Base-by-base conservation (phyloP, 352 stramenopile genomes). In the Hyaloperonospora arabidopsidis region DNA sequence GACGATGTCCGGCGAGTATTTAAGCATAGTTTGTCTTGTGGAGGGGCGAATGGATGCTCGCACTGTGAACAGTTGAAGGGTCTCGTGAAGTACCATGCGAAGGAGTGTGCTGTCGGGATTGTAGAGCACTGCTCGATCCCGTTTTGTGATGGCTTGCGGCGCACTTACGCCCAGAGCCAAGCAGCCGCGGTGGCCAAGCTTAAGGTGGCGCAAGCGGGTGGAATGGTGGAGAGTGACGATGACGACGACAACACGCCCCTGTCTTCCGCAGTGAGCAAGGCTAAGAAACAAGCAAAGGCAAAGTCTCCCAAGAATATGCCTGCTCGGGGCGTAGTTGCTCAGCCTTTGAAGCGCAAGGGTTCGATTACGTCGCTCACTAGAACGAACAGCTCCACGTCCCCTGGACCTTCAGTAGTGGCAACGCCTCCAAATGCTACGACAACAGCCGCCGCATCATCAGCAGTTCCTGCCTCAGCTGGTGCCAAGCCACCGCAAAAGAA, bases 1-100 rank as follows among this genome's bases (percentile, higher is more conserved):
- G 81, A 92, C 49, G 84, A 94, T 29, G 81, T 94, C 21, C 76
- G 83, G 5, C 81, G 79, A 1, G 79, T 91, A 28, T 92, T 94
- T 57, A 90, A 92, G 55, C 84, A 94, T 63, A 94, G 79, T 25
- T 65, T 75, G 18, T 88, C 79, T 1, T 94, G 84, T 50, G 73
- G 72, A 39, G 78, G 75, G 1, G 72, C 74, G 10, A 76, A 81
- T 21, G 72, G 74, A 21, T 92, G 84, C 51, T 79, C 70, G 19
- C 79, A 91, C 52, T 94, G 84, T 28, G 78, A 89, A 25, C 84
- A 94, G 53, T 46, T 94, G 14, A 86, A 87, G 57, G 83, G 77
- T 8, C 61, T 94, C 5, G 84, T 92, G 8, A 89, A 94, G 35
- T 89, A 91, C 39, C 81, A 94, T 49, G 81, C 78, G 0, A 87